Conservation (phyloP, 1,284 basidiomycete genomes). For the Trametes hirsuta region DNA sequence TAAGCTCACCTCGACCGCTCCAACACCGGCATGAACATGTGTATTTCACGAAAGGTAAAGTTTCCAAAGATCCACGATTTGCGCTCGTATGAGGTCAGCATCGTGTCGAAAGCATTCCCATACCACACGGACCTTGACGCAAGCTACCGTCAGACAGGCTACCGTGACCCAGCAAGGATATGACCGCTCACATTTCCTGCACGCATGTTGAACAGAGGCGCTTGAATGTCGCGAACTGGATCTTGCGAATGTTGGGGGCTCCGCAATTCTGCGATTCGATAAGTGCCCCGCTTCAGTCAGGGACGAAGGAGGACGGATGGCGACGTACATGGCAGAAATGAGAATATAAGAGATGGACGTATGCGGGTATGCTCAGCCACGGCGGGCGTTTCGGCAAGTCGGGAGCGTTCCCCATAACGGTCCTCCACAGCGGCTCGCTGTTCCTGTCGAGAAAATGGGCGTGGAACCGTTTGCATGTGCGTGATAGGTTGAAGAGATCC, state of each 20-base stretch:
- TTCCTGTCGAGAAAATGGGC: slow-evolving; percentile 2
- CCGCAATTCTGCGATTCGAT: background rate
- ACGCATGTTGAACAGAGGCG: background rate
- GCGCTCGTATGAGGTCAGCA: too few relatives aligned
- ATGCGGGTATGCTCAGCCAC: slow-evolving; percentile 12
- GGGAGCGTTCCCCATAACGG: background rate
- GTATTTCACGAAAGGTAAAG: too few relatives aligned
- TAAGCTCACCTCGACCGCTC: too few relatives aligned
- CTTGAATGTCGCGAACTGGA: background rate
- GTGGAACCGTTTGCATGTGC: slow-evolving; percentile 14
- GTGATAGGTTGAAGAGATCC: slow-evolving; percentile 32
- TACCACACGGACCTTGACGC: too few relatives aligned
- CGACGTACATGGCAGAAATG: slow-evolving; percentile 3
- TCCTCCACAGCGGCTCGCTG: slow-evolving; percentile 8
- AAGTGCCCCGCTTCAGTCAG: background rate
- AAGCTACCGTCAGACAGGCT: too few relatives aligned
- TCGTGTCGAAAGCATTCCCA: too few relatives aligned
- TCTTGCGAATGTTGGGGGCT: background rate
- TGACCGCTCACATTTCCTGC: background rate
- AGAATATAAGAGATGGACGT: slow-evolving; percentile 8
- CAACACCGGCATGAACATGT: too few relatives aligned
- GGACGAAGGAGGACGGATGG: too few relatives aligned
- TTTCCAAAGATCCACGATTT: too few relatives aligned
- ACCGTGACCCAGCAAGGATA: background rate
- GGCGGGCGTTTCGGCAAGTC: slow-evolving; percentile 10